A percentile compares a stretch with the other conserved stretches of the same genome.
phyloP scores from a whole-genome alignment of 108 stramenopile genomes.

The Cyclostephanos tholiformis region DNA sequence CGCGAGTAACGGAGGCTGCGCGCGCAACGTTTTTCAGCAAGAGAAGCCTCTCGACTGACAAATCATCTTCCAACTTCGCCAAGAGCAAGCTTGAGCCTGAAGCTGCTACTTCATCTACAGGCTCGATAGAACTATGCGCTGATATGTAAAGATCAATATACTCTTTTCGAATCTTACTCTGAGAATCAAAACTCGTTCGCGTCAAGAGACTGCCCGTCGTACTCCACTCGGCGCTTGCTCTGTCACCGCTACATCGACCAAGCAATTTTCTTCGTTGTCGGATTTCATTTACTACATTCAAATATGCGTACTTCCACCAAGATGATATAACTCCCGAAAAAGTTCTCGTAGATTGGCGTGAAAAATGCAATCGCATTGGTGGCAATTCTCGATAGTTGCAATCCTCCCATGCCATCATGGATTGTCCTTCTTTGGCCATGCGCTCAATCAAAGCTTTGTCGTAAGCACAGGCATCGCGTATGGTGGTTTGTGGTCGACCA shows the following conservation, averaged over 20 bases:
- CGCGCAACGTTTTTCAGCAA: conserved; percentile 54
- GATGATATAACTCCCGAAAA: conserved; percentile 43
- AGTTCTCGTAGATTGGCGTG: conserved; percentile 10
- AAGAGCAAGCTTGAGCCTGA: conserved; percentile 23
- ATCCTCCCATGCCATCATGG: conserved; percentile 37
- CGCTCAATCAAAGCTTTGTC: conserved; percentile 21
- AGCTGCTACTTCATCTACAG: not conserved
- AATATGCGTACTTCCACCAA: conserved; percentile 75
- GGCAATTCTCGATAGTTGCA: conserved; percentile 26
- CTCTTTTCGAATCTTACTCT: conserved; percentile 59
- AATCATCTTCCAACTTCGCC: conserved; percentile 64
- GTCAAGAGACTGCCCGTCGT: conserved; percentile 39
- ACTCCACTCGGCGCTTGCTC: conserved; percentile 25
- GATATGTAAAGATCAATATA: conserved; percentile 69
- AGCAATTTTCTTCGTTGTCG: conserved; percentile 48
- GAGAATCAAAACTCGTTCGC: conserved; percentile 45
- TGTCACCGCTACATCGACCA: conserved; percentile 12
- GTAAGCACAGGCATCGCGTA: conserved; percentile 37
- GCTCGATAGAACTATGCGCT: conserved; percentile 15
- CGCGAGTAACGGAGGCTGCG: conserved; percentile 21
- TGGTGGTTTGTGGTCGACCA: conserved; percentile 63
- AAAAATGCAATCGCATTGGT: conserved; percentile 27
- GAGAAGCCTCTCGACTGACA: conserved; percentile 73
- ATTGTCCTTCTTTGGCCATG: conserved; percentile 30
- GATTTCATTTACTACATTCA: conserved; percentile 59